Base-by-base conservation (phyloP, 768 basidiomycete species). In the Phaeotremella fagi region DNA sequence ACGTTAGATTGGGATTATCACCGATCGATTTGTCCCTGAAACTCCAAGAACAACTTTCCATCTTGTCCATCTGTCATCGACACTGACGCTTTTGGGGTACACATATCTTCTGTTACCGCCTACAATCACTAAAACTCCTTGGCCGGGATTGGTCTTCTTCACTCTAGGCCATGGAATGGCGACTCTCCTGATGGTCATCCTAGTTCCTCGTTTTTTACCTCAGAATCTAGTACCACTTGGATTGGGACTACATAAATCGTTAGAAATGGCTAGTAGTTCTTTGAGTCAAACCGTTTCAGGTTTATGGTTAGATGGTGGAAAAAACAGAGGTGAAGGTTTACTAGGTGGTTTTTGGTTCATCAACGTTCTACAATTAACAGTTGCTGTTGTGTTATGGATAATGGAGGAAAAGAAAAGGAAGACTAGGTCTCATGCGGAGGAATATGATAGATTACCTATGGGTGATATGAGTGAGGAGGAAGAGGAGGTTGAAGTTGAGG, bases 161-260 rank as follows among this genome's bases (percentile, higher is more conserved):
- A 41, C 60, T 1, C 26, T 59, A 7, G 63, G 63, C 6, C 60
- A 61, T 38, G 63, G 63, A 26, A 58, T 62, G 53, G 42, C 63
- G 2, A 58, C 63, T 2, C 57, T 64, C 1, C 59, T 64, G 23
- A 47, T 65, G 43, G 60, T 65, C 28, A 54, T 65, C 15, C 49
- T 65, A n/a, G 57, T 65, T 20, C 60, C 60, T 1, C 45, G 53
- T 4, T 37, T 66, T 35, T 41, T 66, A 11, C 54, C 64, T 20
- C 29, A 44, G 14, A 24, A 48, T 14, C 51, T 60, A 15, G 47
- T 66, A 3, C 56, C 64, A 1, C 52, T 59, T 15, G 64, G 61
- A 11, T 42, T 66, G 25, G 64, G 64, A 3, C 54, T 59, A 4
- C 64, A 66, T 36, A 66, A 66, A 38, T 47, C 46, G 15, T 50